Evolutionary conservation across 2,329 filamentous ascomycete genomes (phyloP), one percentile per base, ranked within the genome.

Genomic region (Botryotinia globosa): DNA sequence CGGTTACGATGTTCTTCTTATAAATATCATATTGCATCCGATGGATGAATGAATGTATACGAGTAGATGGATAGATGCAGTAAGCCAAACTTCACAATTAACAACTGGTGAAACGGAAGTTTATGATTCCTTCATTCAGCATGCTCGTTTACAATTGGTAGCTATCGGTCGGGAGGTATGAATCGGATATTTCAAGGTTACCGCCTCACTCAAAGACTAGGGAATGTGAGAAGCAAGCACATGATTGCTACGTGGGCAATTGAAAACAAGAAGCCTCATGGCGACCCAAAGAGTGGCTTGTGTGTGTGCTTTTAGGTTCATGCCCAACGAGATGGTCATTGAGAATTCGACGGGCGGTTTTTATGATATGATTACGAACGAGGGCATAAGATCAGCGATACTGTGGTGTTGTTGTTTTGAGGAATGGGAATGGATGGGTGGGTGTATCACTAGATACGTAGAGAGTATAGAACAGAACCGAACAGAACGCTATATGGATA

Each of bases 221-320:
- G 44, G 44, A 45, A 39, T 37, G 22, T 18, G 25, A 54, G 48
- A 42, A 54, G 65, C 65, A 32, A 54, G 65, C 65, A 32, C 65
- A 56, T 68, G 65, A 56, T 68, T 68, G 65, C 51, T 68, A 68
- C 65, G 65, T 68, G 65, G 65, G 65, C 65, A 14, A 44, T 56
- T 68, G 12, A 68, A 32, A 68, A 8, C 65, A 58, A 67, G 65
- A 68, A 56, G 65, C 65, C 65, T 68, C 37, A 56, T 68, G 51
- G 37, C 54, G 54, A 68, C 65, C 65, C 65, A 56, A 68, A 42
- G 37, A 32, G 39, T 45, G 61, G 61, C 61, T 64, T 64, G 61
- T 32, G n/a, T n/a, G n/a, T n/a, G n/a, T 51, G 20, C 20, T 44
- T 14, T 65, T n/a, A 29, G 51, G 29, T 65, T 68, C 48, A 32